Evolutionary conservation across 2,329 filamentous ascomycete species (phyloP), one percentile per base, ranked within the genome.

Genomic region (Thermochaetoides dissita): DNA sequence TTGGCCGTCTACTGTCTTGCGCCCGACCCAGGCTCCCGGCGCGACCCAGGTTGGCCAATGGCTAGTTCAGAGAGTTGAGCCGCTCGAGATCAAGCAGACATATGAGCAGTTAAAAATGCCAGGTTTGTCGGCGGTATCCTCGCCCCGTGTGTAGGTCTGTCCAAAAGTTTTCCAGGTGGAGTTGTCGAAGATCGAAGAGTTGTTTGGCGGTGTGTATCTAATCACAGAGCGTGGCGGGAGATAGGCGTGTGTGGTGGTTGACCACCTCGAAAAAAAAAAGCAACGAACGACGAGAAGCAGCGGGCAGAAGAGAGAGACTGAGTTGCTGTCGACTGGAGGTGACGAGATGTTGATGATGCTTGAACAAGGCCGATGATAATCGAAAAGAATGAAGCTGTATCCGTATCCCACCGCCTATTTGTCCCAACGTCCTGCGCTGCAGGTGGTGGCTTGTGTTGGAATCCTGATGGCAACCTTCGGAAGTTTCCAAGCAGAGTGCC

Each of bases 21-120:
- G 38, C 37, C 39, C 37, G 10, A 32, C 43, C 48, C 46, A 44
- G 46, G 43, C 44, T 49, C 48, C 34, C 39, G 34, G 43, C 41
- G 30, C 37, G 41, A 41, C 43, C 46, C 41, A 37, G 38, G 33
- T 49, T 34, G 47, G 44, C 47, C 42, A 41, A 43, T 40, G 35
- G 44, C 37, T 39, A 10, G 34, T 43, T 24, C 41, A 49, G 38
- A n/a, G 24, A 37, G 47, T 34, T 39, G 17, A 34, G 40, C 36
- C 34, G 34, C 30, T 24, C n/a, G 9, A 30, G 9, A 32, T 38
- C 32, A 29, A 34, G 34, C 36, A 41, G 34, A 17, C 34, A 32
- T 42, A 44, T 38, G 39, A 39, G 35, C 32, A 36, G 30, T 10
- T 10, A 5, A 10, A 28, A 12, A 31, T 12, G 4, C 10, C 11